Evolutionary conservation across 331 rosid genomes (phyloP).

Genomic region (Spiraea crenata): DNA sequence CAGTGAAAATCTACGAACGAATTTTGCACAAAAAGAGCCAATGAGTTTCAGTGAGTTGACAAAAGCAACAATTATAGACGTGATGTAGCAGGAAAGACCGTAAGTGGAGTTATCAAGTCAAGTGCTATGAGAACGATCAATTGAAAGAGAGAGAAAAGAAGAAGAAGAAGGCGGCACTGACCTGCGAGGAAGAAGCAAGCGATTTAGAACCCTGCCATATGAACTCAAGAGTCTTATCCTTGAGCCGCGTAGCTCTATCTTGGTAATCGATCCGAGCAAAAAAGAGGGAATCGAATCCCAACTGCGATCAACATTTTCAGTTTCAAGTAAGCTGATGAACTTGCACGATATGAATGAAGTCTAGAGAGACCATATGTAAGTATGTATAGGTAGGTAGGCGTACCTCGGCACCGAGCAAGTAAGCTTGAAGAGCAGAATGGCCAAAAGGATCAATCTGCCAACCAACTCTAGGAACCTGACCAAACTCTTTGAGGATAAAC

Average conservation of each 20-base stretch:
- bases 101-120: not conserved
- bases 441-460: slow-evolving; percentile 98
- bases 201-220: slow-evolving; percentile 84
- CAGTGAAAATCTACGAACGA: slow-evolving; percentile 77
- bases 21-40: slow-evolving; percentile 19
- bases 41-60: not conserved
- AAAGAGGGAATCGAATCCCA: slow-evolving; percentile 85
- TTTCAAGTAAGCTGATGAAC: not conserved
- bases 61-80: not conserved
- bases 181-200: slow-evolving; percentile 80
- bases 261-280: slow-evolving; percentile 94
- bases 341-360: not conserved
- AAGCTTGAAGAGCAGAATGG: slow-evolving; percentile 89
- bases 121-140: not conserved
- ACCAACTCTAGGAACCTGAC: slow-evolving; percentile 70
- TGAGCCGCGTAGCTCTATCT: slow-evolving; percentile 71
- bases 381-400: not conserved
- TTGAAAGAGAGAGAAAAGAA: too few relatives aligned
- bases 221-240: slow-evolving; percentile 77
- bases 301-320: slow-evolving; percentile 38
- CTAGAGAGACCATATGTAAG: too few relatives aligned
- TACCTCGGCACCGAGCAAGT: slow-evolving; percentile 83
- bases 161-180: too few relatives aligned
- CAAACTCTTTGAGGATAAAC: slow-evolving; percentile 61
- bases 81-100: not conserved